These are phyloP conservation scores for Amylocarpus encephaloides DNA, from an alignment of 2,329 filamentous ascomycete species.

Conservation along the genomic window DNA sequence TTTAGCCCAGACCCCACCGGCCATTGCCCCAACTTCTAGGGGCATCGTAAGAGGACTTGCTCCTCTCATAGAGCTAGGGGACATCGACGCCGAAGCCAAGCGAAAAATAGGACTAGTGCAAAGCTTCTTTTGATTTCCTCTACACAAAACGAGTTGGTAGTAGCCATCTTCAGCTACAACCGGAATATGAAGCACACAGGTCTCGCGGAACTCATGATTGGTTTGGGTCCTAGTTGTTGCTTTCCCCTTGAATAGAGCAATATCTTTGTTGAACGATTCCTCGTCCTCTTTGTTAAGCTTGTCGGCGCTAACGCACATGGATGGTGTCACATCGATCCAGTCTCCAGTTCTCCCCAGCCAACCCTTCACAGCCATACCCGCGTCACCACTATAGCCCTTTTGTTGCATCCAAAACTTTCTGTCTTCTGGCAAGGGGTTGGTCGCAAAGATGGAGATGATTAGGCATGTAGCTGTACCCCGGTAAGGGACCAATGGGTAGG, in stretches of 20 bases:
- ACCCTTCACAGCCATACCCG: slow-evolving; percentile 61
- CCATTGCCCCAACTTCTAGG: slow-evolving; percentile 56
- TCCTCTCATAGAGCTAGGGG: slow-evolving; percentile 55
- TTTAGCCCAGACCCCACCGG: slow-evolving; percentile 37
- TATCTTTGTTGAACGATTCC: slow-evolving; percentile 61
- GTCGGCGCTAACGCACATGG: slow-evolving; percentile 37
- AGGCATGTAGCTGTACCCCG: slow-evolving; percentile 58
- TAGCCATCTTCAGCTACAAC: slow-evolving; percentile 60
- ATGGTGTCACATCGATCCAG: slow-evolving; percentile 66
- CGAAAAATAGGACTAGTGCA: slow-evolving; percentile 63
- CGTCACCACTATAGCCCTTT: slow-evolving; percentile 61
- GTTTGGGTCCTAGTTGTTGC: slow-evolving; percentile 36
- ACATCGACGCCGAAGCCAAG: slow-evolving; percentile 58
- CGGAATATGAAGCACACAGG: slow-evolving; percentile 58
- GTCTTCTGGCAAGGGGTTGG: slow-evolving; percentile 47
- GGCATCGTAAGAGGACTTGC: slow-evolving; percentile 60
- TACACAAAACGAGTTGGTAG: slow-evolving; percentile 59
- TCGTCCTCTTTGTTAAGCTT: slow-evolving; percentile 53
- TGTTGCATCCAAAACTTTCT: slow-evolving; percentile 62
- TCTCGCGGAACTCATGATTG: slow-evolving; percentile 52
- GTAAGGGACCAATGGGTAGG: slow-evolving; percentile 58
- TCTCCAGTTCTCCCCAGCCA: slow-evolving; percentile 50
- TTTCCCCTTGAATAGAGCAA: slow-evolving; percentile 56
- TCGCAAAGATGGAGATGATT: slow-evolving; percentile 57
- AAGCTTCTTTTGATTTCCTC: slow-evolving; percentile 49